phyloP scores from a whole-genome alignment of 2,329 filamentous ascomycete genomes.

The Verticillium longisporum region DNA sequence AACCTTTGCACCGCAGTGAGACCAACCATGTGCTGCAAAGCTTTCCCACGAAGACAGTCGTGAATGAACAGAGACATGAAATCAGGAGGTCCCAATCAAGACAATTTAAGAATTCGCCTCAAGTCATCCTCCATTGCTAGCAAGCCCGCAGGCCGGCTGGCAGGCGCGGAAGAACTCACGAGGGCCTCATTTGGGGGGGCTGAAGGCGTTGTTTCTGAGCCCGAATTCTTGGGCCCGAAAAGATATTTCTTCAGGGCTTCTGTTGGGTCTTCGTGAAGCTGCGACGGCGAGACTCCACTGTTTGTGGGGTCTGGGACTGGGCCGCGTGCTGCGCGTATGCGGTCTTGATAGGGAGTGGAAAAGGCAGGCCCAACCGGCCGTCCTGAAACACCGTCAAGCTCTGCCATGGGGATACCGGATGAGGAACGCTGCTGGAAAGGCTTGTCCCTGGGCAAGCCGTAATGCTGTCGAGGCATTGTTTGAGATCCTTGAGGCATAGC shows the following conservation, averaged over 20 bases:
- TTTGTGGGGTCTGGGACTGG: constrained; percentile 11
- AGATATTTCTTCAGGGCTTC: constrained; percentile 53
- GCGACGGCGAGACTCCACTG: constrained; percentile 1
- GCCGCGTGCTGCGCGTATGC: constrained; percentile 48
- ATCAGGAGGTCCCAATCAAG: background rate
- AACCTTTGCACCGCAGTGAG: background rate
- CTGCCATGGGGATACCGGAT: constrained; percentile 55
- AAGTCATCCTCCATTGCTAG: constrained; percentile 47
- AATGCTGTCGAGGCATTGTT: constrained; percentile 10
- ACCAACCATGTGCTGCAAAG: background rate
- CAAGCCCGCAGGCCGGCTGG: constrained; percentile 27
- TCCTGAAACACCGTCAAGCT: constrained; percentile 56
- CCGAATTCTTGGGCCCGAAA: constrained; percentile 31
- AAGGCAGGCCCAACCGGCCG: constrained; percentile 58
- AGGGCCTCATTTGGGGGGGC: background rate
- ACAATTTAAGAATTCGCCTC: constrained; percentile 43
- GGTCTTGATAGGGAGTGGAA: constrained; percentile 58
- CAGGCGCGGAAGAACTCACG: background rate
- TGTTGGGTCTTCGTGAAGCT: constrained; percentile 22
- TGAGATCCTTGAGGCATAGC: constrained; percentile 9
- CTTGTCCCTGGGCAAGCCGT: constrained; percentile 20
- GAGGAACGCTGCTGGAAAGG: constrained; percentile 33
- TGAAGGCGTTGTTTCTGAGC: background rate
- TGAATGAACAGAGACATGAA: too few species aligned
- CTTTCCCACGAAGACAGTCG: background rate